Evolutionary conservation across 768 basidiomycete species (phyloP), one percentile per base, ranked within the genome.

Genomic region (Paxillus involutus): DNA sequence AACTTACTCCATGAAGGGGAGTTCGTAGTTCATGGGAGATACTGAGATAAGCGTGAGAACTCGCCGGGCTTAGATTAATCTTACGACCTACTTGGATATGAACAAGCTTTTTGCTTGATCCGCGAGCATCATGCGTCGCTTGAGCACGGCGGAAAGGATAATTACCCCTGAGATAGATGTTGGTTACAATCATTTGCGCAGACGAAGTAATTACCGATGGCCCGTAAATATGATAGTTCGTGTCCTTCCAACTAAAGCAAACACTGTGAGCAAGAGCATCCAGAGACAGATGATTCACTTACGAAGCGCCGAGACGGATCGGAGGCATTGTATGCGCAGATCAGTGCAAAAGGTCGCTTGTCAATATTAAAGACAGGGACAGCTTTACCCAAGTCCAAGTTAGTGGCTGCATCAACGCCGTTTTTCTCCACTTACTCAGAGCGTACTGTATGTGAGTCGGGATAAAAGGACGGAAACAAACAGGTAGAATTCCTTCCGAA

Each of bases 341-440:
- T 77, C 63, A 97, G 69, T 7, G 92, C 92, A 62, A 97, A 96
- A 11, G 94, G 92, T 47, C 88, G 82, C 72, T 93, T 91, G 73
- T 96, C 92, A 49, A 96, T 85, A 60, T 95, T 94, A 69, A 91
- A 95, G 47, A 96, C 88, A 6, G 94, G 94, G 6, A 96, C 94
- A 52, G 86, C 91, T 92, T 57, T 37, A 32, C 13, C 12, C n/a
- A 7, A 24, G 21, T 47, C 36, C 30, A 50, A 48, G 49, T 57
- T 41, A 32, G 53, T 51, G 51, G 37, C 37, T 55, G 48, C 40
- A 47, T 19, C 36, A 12, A 17, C 41, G 36, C 33, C 13, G 35
- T 14, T 36, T 49, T 5, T 24, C 26, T 30, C 19, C 9, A 76
- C 89, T 70, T 64, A 94, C 93, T 85, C 55, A 98, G 77, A 10